A percentile compares a stretch with the other conserved stretches of the same genome.
Evolutionary conservation across 352 stramenopile species (phyloP).

Genomic region (Phytopythium kandeliae): DNA sequence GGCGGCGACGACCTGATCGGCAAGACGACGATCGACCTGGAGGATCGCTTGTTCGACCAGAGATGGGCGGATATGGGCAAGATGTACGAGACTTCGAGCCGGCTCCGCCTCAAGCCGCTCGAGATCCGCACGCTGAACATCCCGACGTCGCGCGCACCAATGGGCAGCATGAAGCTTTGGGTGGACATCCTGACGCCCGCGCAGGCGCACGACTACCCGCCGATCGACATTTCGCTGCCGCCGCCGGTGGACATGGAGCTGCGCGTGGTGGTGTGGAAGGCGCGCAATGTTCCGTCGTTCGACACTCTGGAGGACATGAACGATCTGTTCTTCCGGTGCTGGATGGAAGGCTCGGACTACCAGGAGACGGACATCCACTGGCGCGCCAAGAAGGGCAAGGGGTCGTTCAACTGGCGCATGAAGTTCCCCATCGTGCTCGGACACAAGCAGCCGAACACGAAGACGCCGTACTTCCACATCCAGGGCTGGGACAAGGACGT

Average conservation of each 20-base stretch:
- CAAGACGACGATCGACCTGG: conserved; percentile 89
- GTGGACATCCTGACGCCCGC: conserved; percentile 86
- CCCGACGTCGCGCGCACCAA: conserved; percentile 73
- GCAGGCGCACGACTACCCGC: conserved; percentile 72
- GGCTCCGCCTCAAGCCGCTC: conserved; percentile 62
- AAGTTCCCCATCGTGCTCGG: conserved; percentile 90
- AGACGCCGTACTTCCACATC: conserved; percentile 92
- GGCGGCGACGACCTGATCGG: conserved; percentile 91
- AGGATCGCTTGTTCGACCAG: conserved; percentile 90
- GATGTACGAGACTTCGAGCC: conserved; percentile 75
- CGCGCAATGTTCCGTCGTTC: conserved; percentile 83
- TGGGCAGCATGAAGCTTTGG: conserved; percentile 86
- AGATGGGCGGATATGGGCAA: conserved; percentile 85
- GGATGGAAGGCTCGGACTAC: conserved; percentile 77
- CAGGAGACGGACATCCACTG: conserved; percentile 93
- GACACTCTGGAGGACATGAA: conserved; percentile 89
- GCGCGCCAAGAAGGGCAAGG: conserved; percentile 92
- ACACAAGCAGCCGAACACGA: conserved; percentile 81
- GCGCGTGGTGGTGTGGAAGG: conserved; percentile 92
- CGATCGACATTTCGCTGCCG: conserved; percentile 82
- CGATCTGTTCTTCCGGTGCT: conserved; percentile 90
- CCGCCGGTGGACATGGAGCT: conserved; percentile 86
- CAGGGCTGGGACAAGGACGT: conserved; percentile 94
- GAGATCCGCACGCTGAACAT: conserved; percentile 84
- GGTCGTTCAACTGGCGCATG: conserved; percentile 93